Base-by-base conservation (phyloP, 768 basidiomycete species). In the Boletellus ananas region DNA sequence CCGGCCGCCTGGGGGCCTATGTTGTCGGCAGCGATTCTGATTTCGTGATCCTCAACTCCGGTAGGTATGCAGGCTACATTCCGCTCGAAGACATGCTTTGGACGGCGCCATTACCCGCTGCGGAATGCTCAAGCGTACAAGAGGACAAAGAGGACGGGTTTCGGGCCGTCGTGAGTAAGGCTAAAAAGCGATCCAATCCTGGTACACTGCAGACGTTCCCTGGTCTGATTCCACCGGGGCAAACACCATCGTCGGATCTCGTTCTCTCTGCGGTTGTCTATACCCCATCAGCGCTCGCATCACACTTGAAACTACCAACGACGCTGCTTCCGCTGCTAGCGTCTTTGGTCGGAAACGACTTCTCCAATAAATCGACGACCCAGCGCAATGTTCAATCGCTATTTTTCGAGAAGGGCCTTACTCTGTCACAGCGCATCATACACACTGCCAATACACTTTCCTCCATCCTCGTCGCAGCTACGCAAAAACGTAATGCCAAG, bases 1-100 rank as follows among this genome's bases (percentile, higher is more conserved):
- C 90, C 10, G 89, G 81, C 13, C 76, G 79, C 42, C 67, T 90
- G 11, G 75, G 78, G 9, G 90, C 80, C 31, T 92, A 85, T 56
- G 87, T 93, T 40, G 75, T 83, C 0, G 87, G 85, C 20, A 82
- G 76, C 52, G 90, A 93, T 70, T 92, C 89, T 3, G 90, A 93
- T 64, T 93, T 87, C 55, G 81, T 87, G 43, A 76, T 93, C 46
- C 69, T 90, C 45, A 88, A 88, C 58, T 72, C 82, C 12, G 85
- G 85, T 31, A 85, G 81, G 10, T 91, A 92, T 64, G 73, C 71
- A 43, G 90, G 90, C 17, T 93, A 87, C 58, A 80, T 91, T 38
- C 83, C 88, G 0, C 64, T 92, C 49, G 78, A 84, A 52, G 84
- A 87, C 52, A 83, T 92, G 80, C 68, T 81, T 43, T 93, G 90